Base-by-base conservation (phyloP, 345 rosid species). In the Laguncularia racemosa region DNA sequence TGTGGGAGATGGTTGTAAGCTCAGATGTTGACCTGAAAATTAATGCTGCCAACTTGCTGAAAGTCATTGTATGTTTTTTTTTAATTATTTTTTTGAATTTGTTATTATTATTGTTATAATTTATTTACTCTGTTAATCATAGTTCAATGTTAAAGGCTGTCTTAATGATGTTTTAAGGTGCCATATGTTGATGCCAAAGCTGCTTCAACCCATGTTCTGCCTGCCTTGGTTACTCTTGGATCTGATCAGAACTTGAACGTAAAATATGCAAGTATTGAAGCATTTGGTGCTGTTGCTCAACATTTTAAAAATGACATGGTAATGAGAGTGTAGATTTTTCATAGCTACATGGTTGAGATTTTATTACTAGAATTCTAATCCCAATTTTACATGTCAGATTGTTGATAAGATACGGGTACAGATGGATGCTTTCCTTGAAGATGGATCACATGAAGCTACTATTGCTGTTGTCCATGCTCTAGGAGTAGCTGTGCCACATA, bases 391-490 rank as follows among this genome's bases (percentile, higher is more conserved):
- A 53, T 49, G 65, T 70, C 85, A 89, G 99, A 86, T 92, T 75
- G 96, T 89, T 75, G 99, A 92, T 61, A 92, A 92, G 78, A 92
- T 92, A 73, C 81, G 88, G 50, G 84, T 92, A 69, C 99, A 92
- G 80, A 92, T 92, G 99, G 99, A 92, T 79, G 97, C 97, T 33
- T 92, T 92, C 78, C 89, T 92, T 53, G 99, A 92, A 76, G 99
- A 92, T 72, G 99, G 99, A 60, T 86, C 99, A 45, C 93, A 89
- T 76, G 99, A 86, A 69, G 93, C 99, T 62, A 86, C 91, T 43
- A 61, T 89, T 38, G 97, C 95, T 59, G 99, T 92, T 57, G 75
- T 92, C 53, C 99, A 88, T 61, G 86, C 96, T 16, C 78, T 92
- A 71, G 64, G 81, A 52, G 78, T 85, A 58, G 99, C 97, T 44